A percentile compares a stretch with the other conserved stretches of the same genome.
Evolutionary conservation across 2,329 filamentous ascomycete species (phyloP).

Genomic region (Amauroascus verrucosus): DNA sequence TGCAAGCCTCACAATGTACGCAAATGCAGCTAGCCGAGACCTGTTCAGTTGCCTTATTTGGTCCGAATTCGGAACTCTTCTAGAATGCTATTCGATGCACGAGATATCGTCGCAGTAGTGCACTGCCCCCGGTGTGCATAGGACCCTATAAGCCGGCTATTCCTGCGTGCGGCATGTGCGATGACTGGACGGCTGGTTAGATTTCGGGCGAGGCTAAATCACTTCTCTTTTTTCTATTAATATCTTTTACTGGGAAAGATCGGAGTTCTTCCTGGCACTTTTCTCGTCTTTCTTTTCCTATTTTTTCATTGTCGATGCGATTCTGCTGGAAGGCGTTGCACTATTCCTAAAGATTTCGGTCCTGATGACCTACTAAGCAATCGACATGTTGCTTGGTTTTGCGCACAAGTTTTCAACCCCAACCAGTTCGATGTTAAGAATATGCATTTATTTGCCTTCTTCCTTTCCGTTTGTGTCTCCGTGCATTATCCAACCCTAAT

Average conservation of each 20-base stretch:
- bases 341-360: slow-evolving; percentile 2
- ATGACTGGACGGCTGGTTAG: background rate
- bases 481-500: slow-evolving; percentile 1
- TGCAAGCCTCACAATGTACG: background rate
- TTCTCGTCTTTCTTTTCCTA: too few species aligned
- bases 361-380: slow-evolving; percentile 2
- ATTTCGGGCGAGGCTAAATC: background rate
- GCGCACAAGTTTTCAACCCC: background rate
- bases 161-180: too few species aligned
- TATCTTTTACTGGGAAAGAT: background rate
- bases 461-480: background rate
- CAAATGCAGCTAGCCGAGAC: slow-evolving; percentile 8
- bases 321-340: background rate
- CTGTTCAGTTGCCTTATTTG: background rate
- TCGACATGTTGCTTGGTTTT: background rate
- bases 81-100: slow-evolving; percentile 1
- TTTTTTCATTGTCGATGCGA: background rate
- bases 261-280: background rate
- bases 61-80: slow-evolving; percentile 1
- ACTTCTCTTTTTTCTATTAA: background rate
- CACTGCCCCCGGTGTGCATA: background rate
- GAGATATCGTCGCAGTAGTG: background rate
- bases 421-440: background rate
- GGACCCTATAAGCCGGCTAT: background rate
- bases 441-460: slow-evolving; percentile 1